phyloP scores from a whole-genome alignment of 768 basidiomycete species.

The Pholiota molesta region DNA sequence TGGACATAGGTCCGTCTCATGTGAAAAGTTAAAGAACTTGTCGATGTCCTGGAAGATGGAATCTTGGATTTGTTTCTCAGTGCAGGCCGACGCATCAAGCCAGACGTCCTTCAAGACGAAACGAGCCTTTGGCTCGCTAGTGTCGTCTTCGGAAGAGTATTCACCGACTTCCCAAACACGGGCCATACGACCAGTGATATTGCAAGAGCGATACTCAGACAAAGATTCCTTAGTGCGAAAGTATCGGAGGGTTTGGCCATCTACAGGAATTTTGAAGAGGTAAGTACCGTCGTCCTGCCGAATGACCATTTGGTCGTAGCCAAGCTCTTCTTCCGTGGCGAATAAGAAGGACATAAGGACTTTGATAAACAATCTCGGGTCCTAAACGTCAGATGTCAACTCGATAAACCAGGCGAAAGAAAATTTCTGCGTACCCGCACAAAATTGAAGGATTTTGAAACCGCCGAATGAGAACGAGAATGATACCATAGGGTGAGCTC shows the following conservation, averaged over 20 bases:
- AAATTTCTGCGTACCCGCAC: not conserved
- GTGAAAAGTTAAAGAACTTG: too few species aligned
- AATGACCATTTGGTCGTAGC: constrained; percentile 2
- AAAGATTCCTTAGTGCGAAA: constrained; percentile 6
- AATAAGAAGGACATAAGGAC: constrained; percentile 7
- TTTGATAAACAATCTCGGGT: not conserved
- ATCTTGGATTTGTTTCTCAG: constrained; percentile 15
- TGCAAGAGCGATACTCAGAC: constrained; percentile 6
- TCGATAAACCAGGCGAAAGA: too few species aligned
- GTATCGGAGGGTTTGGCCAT: not conserved
- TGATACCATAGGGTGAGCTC: not conserved
- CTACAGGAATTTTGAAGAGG: constrained; percentile 1
- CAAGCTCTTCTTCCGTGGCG: constrained; percentile 5
- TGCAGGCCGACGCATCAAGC: constrained; percentile 4
- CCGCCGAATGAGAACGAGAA: not conserved
- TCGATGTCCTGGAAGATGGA: constrained; percentile 15
- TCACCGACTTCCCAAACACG: constrained; percentile 7
- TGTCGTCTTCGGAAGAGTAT: not conserved
- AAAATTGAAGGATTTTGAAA: not conserved
- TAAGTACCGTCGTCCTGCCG: not conserved
- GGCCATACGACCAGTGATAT: constrained; percentile 12
- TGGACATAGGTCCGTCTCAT: not conserved
- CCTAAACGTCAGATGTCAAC: not conserved
- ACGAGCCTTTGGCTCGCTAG: not conserved
- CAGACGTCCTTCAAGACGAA: constrained; percentile 18